Evolutionary conservation across 805 yeast species (phyloP).

Genomic region (Metschnikowia proteae): DNA sequence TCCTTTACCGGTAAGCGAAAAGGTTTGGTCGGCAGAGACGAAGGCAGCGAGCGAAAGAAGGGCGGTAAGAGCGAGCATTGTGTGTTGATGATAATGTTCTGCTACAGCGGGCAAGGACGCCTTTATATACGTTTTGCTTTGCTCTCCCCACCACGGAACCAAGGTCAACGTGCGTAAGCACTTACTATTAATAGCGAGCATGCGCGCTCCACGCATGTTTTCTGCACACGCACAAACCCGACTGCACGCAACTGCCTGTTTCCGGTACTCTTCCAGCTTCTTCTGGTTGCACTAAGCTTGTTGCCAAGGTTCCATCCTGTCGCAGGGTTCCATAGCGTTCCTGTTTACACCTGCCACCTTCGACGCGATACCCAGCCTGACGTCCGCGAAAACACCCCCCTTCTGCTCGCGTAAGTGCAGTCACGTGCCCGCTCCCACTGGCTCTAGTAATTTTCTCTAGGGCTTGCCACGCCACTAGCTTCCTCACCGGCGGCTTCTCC

Average conservation of each 20-base stretch:
- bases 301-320: neutral
- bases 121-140: neutral
- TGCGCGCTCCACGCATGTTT: neutral
- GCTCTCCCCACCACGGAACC: neutral
- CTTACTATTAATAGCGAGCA: neutral
- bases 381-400: too few species aligned
- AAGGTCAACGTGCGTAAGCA: too few species aligned
- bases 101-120: too few species aligned
- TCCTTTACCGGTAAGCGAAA: conserved; percentile 29
- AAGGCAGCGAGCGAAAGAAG: conserved; percentile 23
- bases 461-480: too few species aligned
- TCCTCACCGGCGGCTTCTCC: too few species aligned
- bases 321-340: neutral
- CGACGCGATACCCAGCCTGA: neutral
- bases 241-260: neutral
- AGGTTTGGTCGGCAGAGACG: conserved; percentile 30
- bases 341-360: neutral
- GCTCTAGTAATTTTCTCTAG: too few species aligned
- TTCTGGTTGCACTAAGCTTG: neutral
- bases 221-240: neutral
- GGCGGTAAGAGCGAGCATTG: conserved; percentile 15
- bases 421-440: too few species aligned
- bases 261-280: too few species aligned
- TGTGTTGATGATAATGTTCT: neutral
- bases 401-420: too few species aligned